Base-by-base conservation (phyloP, 208 protist species). In the Novymonas esmeraldas region DNA sequence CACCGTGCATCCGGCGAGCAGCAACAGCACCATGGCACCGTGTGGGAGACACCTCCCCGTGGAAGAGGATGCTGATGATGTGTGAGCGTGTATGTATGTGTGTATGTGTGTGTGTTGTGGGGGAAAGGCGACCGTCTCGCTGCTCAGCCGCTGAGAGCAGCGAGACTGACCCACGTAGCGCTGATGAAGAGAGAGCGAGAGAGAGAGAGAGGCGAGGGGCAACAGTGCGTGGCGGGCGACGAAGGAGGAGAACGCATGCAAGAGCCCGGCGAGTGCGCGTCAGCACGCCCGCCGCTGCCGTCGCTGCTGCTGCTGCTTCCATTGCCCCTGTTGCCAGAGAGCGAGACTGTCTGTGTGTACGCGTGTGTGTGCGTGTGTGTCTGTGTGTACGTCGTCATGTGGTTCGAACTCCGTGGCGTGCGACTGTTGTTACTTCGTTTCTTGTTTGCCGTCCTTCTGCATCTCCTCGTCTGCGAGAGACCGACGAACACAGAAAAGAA, bases 21-120 rank as follows among this genome's bases (percentile, higher is more conserved):
- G 34, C 26, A 55, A 20, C n/a, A 39, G 31, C 11, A 45, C 41
- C 64, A 62, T 70, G 26, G 44, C 59, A 48, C 13, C n/a, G 16
- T 33, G n/a, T 16, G 20, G 20, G 31, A 31, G n/a, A 2, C 9
- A 22, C 10, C 10, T 28, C 11, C 54, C 16, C 54, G n/a, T n/a
- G n/a, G n/a, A n/a, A n/a, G n/a, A n/a, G n/a, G n/a, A n/a, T n/a
- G n/a, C n/a, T n/a, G n/a, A n/a, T n/a, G n/a, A n/a, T n/a, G n/a
- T 29, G n/a, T 44, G 33, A 26, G 54, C 20, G 20, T 11, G 11
- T 20, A 6, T 1, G 9, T 38, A 14, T 41, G 29, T 24, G 2
- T 26, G 28, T 39, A 18, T 28, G 28, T 42, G 2, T 24, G 6
- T 18, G 6, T 57, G n/a, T n/a, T n/a, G n/a, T n/a, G 26, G 20